Evolutionary conservation across 2,329 filamentous ascomycete species (phyloP).

Genomic region (Cladosporium sp.): DNA sequence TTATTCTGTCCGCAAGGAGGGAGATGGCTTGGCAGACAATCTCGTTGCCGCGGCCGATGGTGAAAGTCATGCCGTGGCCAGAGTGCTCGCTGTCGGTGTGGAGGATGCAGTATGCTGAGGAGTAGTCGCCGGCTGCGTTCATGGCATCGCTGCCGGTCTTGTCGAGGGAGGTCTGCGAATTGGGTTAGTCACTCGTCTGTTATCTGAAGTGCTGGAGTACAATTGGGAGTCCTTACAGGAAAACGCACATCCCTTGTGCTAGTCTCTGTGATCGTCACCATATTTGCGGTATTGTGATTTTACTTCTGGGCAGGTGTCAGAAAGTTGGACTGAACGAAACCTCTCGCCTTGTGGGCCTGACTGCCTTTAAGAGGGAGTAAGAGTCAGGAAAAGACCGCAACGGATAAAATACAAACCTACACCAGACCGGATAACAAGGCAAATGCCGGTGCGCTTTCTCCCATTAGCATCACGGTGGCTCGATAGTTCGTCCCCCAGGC

Average conservation of each 20-base stretch:
- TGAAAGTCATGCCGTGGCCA: constrained; percentile 82
- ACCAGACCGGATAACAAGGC: constrained; percentile 2
- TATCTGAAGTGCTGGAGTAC: not conserved
- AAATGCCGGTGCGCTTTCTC: not conserved
- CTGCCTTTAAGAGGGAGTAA: too few relatives aligned
- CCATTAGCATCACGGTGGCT: not conserved
- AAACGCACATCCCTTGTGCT: constrained; percentile 46
- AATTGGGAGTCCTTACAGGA: constrained; percentile 32
- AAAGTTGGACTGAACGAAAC: too few relatives aligned
- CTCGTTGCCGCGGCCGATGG: constrained; percentile 84
- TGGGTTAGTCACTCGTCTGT: not conserved
- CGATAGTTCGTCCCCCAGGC: not conserved
- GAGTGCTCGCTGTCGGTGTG: constrained; percentile 66
- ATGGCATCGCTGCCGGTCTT: constrained; percentile 96
- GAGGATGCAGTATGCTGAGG: constrained; percentile 87
- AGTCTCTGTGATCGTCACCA: constrained; percentile 42
- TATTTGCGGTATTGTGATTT: constrained; percentile 16
- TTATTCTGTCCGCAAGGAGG: constrained; percentile 69
- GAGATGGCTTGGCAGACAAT: constrained; percentile 81
- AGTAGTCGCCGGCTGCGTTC: constrained; percentile 92
- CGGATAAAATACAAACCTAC: constrained; percentile 1
- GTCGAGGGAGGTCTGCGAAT: constrained; percentile 67
- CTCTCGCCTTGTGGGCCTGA: too few relatives aligned
- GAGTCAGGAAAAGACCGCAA: not conserved
- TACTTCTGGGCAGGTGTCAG: too few relatives aligned